These are phyloP conservation scores for Globisporangium spinosum DNA, from an alignment of 352 stramenopile species.

Conservation along the genomic window DNA sequence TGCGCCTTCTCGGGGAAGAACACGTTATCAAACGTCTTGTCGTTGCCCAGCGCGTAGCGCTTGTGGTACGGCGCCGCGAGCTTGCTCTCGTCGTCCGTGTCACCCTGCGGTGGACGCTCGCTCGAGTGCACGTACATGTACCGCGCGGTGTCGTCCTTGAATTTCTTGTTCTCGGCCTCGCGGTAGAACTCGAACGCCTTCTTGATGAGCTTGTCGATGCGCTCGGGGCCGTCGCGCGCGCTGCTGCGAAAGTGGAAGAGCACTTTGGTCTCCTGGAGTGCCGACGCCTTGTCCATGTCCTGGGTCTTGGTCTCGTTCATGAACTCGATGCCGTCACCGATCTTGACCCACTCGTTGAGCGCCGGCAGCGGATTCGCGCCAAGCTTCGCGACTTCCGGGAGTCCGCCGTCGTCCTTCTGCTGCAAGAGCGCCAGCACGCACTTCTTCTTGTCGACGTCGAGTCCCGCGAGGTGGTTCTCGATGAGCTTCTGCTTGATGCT, in stretches of 20 bases:
- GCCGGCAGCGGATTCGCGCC: constrained; percentile 17
- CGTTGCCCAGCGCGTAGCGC: constrained; percentile 66
- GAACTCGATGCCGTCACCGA: constrained; percentile 28
- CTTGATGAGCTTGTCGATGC: constrained; percentile 34
- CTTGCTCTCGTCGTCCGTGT: constrained; percentile 15
- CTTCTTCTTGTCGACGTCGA: constrained; percentile 14
- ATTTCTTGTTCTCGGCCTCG: constrained; percentile 22
- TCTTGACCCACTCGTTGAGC: constrained; percentile 27
- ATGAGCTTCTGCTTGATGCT: constrained; percentile 18
- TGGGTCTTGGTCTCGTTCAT: constrained; percentile 26
- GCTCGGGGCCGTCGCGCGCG: constrained; percentile 21
- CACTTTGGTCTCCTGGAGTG: constrained; percentile 15
- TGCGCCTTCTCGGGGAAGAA: constrained; percentile 76
- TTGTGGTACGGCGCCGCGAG: constrained; percentile 30
- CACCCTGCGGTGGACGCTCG: constrained; percentile 14
- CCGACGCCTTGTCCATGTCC: constrained; percentile 7
- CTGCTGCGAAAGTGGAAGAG: constrained; percentile 24
- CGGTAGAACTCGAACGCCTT: constrained; percentile 33
- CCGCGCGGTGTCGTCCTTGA: constrained; percentile 28
- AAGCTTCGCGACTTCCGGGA: constrained; percentile 7
- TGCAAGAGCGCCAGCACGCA: constrained; percentile 4
- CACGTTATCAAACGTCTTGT: constrained; percentile 78
- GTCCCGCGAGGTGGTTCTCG: neutral
- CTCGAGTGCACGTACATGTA: constrained; percentile 43
- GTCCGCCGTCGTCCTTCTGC: neutral